Evolutionary conservation across 495 filamentous ascomycete genomes (phyloP).

Genomic region (Parathielavia hyrcaniae): DNA sequence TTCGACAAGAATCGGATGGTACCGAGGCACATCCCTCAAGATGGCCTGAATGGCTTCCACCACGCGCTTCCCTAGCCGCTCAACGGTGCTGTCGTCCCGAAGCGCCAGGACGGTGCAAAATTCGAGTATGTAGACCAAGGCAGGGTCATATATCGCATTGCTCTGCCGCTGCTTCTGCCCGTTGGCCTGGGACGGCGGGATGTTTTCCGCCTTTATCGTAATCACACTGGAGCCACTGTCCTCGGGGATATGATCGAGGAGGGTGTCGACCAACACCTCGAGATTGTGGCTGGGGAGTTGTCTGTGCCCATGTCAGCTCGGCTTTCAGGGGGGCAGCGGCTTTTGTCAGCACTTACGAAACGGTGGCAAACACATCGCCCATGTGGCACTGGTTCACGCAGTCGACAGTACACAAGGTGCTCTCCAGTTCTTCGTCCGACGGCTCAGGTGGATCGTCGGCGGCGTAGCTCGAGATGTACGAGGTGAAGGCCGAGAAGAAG

Average conservation of each 20-base stretch:
- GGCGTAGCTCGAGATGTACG: slow-evolving; percentile 96
- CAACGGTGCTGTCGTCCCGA: slow-evolving; percentile 65
- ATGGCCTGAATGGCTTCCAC: slow-evolving; percentile 73
- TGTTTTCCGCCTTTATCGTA: slow-evolving; percentile 76
- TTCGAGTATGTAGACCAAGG: slow-evolving; percentile 81
- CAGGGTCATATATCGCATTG: slow-evolving; percentile 73
- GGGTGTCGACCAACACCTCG: slow-evolving; percentile 59
- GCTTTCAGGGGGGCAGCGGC: neutral
- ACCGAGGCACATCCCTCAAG: slow-evolving; percentile 66
- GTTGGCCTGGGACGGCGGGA: slow-evolving; percentile 52
- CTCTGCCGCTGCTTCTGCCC: slow-evolving; percentile 47
- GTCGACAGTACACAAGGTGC: slow-evolving; percentile 88
- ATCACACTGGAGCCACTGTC: slow-evolving; percentile 76
- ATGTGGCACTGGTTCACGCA: slow-evolving; percentile 87
- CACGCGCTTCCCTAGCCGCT: slow-evolving; percentile 65
- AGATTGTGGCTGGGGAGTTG: slow-evolving; percentile 63
- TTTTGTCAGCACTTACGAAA: slow-evolving; percentile 54
- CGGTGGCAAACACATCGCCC: slow-evolving; percentile 73
- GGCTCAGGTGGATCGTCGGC: slow-evolving; percentile 97
- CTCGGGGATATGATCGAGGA: slow-evolving; percentile 81
- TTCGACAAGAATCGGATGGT: slow-evolving; percentile 75
- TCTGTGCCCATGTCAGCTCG: slow-evolving; percentile 37
- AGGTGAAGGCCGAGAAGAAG: slow-evolving; percentile 87
- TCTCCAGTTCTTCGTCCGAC: slow-evolving; percentile 93
- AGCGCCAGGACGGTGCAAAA: slow-evolving; percentile 79